phyloP scores from a whole-genome alignment of 805 yeast species.

The Candida anglica region DNA sequence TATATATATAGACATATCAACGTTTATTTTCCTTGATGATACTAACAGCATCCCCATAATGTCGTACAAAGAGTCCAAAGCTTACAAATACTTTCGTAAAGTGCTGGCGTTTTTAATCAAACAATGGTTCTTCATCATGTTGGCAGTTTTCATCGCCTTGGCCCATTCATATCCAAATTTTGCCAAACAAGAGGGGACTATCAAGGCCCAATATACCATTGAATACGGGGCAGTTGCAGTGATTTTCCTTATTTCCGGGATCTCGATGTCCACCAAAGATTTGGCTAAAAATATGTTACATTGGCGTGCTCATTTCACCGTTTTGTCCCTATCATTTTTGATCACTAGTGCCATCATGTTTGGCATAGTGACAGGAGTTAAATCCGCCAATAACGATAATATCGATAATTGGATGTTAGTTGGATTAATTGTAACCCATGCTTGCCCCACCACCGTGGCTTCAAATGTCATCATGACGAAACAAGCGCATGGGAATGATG shows the following conservation, averaged over 20 bases:
- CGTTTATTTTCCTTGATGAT: too few species aligned
- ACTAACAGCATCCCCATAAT: too few species aligned
- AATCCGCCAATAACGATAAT: constrained; percentile 48
- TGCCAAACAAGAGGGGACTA: constrained; percentile 78
- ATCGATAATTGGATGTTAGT: constrained; percentile 76
- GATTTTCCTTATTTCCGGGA: constrained; percentile 77
- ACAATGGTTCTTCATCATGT: constrained; percentile 74
- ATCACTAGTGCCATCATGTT: constrained; percentile 67
- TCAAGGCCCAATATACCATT: constrained; percentile 70
- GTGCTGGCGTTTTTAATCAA: constrained; percentile 29
- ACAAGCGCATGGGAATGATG: constrained; percentile 78
- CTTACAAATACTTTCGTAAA: too few species aligned
- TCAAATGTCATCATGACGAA: constrained; percentile 92
- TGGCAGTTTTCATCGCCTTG: constrained; percentile 70
- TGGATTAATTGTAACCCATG: constrained; percentile 77
- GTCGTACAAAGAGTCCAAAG: too few species aligned
- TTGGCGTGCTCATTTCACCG: constrained; percentile 81
- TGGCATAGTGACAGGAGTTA: constrained; percentile 69
- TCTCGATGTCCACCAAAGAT: constrained; percentile 66
- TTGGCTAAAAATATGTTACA: constrained; percentile 60
- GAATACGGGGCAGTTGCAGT: constrained; percentile 85
- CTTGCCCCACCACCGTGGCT: constrained; percentile 89
- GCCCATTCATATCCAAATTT: constrained; percentile 79
- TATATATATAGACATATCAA: too few species aligned
- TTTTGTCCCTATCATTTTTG: constrained; percentile 63